Evolutionary conservation across 768 basidiomycete species (phyloP), one percentile per base, ranked within the genome.

Genomic region (Leccinellum albellum): DNA sequence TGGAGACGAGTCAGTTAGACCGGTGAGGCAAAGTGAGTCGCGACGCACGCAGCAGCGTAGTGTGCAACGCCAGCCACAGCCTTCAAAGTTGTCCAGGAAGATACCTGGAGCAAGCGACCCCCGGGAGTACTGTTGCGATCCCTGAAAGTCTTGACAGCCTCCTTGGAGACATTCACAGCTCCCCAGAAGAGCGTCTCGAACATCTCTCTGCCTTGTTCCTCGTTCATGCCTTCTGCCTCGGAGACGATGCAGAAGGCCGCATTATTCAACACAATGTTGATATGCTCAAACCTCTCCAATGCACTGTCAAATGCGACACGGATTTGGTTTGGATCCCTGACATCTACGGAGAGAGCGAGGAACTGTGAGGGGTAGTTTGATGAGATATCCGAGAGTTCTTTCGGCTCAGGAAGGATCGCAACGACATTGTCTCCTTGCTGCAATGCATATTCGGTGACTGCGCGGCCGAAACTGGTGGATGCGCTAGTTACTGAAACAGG

Each of bases 201-300:
- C 60, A 73, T 20, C 23, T 62, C 61, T 24, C 73, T 66, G 13
- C 73, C 76, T 1, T 61, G 66, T 4, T 68, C 69, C 9, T 75
- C 73, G 5, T 63, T 62, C 55, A 71, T 68, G 17, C 66, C 71
- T 63, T 81, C 79, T 24, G 73, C 65, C 59, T 79, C 77, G 17
- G 65, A 66, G 17, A 73, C 51, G 28, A 73, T 53, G 8, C 58
- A 66, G 42, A 59, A 60, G 40, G 58, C 68, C 58, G 79, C 79
- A 56, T 80, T 81, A 60, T 75, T 79, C 58, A 76, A 73, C 6
- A 80, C 79, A 50, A 80, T 64, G 51, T 81, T 80, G 15, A 79
- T 60, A 29, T 74, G 66, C 5, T 77, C 78, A 63, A 79, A 81
- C 14, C 60, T 61, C 28, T 68, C 63, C 40, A 72, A 57, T 0